A percentile compares a stretch with the other conserved stretches of the same genome.
phyloP scores from a whole-genome alignment of 225 moss, liverwort and hornwort genomes.

The Rhytidiadelphus loreus region DNA sequence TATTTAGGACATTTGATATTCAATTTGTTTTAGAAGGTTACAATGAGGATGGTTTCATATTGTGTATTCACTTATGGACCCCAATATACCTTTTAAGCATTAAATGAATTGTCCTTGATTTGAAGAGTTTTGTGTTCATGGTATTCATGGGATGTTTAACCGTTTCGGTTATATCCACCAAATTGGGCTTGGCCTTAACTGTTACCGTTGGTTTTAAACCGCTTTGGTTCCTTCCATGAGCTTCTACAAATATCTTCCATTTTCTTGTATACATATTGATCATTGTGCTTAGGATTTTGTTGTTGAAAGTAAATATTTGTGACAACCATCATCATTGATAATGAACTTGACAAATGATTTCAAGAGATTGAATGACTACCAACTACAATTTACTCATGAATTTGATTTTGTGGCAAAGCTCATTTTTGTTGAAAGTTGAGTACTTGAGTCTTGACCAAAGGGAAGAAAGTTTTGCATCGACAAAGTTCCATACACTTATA shows the following conservation, averaged over 20 bases:
- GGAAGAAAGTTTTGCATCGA: background rate
- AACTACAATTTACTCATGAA: background rate
- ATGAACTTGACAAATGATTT: background rate
- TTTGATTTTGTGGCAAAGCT: accelerated
- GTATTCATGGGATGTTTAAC: background rate
- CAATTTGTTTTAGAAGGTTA: background rate
- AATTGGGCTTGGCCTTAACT: background rate
- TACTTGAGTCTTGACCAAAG: background rate
- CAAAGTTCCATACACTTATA: background rate
- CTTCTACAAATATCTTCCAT: background rate
- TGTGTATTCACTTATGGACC: background rate
- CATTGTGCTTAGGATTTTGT: background rate
- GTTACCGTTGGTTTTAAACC: background rate
- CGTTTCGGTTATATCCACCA: background rate
- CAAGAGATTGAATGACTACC: background rate
- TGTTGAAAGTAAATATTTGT: background rate
- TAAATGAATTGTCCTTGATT: background rate
- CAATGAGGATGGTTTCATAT: background rate
- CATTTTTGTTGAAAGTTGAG: background rate
- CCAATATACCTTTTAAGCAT: background rate
- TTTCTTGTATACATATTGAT: background rate
- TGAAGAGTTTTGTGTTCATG: background rate
- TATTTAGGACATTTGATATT: accelerated
- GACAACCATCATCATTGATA: too few species aligned
- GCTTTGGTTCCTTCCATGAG: background rate